Evolutionary conservation across 139 green algal species (phyloP).

Genomic region (Zygnema circumcarinatum): DNA sequence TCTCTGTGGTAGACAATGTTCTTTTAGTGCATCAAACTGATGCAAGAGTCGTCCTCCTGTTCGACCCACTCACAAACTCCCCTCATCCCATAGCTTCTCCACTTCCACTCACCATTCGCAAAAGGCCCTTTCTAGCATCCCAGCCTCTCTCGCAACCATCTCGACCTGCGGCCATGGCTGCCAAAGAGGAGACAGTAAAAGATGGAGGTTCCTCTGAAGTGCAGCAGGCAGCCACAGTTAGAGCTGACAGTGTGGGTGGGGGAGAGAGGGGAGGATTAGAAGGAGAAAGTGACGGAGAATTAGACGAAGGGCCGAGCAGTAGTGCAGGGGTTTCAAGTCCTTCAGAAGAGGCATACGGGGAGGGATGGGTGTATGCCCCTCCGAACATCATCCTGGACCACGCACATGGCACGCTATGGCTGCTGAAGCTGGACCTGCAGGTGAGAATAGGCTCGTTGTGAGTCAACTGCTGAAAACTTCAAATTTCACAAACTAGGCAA

Average conservation of each 20-base stretch:
- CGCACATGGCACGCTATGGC: constrained; percentile 36
- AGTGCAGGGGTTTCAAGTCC: too few relatives aligned
- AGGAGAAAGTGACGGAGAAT: not conserved
- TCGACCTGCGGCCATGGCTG: not conserved
- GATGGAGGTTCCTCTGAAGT: not conserved
- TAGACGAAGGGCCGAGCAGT: not conserved
- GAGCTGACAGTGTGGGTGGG: not conserved
- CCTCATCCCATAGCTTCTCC: constrained; percentile 36
- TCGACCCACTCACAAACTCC: constrained; percentile 40
- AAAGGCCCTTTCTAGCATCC: not conserved
- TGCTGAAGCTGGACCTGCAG: constrained; percentile 48
- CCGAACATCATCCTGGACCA: constrained; percentile 54
- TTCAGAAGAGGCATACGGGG: constrained; percentile 47
- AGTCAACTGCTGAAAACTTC: too few relatives aligned
- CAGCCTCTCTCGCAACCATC: not conserved
- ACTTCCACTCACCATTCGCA: constrained; percentile 33
- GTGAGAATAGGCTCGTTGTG: too few relatives aligned
- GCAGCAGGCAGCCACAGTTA: not conserved
- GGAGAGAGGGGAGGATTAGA: not conserved
- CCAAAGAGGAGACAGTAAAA: not conserved
- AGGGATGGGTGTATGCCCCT: constrained; percentile 52
- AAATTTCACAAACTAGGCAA: too few relatives aligned
- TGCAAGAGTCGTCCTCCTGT: constrained; percentile 50
- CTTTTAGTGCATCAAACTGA: constrained; percentile 55
- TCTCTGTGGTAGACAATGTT: constrained; percentile 55